Base-by-base conservation (phyloP, 2,329 filamentous ascomycete genomes). In the Aschersonia sp. region DNA sequence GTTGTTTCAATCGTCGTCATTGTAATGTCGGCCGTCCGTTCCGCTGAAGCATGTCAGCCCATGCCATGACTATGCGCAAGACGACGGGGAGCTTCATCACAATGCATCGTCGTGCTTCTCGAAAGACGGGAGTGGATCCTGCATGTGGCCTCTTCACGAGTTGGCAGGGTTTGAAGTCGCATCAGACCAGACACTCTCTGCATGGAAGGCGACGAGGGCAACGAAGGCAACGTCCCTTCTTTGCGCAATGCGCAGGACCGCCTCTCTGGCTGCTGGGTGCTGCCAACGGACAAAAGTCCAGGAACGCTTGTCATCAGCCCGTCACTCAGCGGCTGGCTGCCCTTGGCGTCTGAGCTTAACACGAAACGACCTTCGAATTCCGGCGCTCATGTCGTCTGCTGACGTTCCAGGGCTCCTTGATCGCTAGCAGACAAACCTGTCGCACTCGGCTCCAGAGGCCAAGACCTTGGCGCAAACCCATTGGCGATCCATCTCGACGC, bases 401-500 rank as follows among this genome's bases (percentile, higher is more conserved):
- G 12, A 38, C 32, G 32, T 12, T 12, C 12, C 32, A 38, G 32
- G 12, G 7, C 32, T 12, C 32, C 12, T 12, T 9, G 12, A 38
- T 7, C 2, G 32, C 7, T 38, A 7, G 12, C 7, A 38, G 32
- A 12, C 32, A 12, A 38, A 7, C 12, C 47, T 43, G 47, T 44
- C 47, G 44, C 47, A 30, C 45, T 43, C 30, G 44, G 44, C 47
- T 30, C 38, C 47, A 40, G 44, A 45, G 40, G 44, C 47, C 47
- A 48, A 48, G 47, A 30, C 43, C 38, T 43, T 45, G 44, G 47
- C 47, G 38, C 29, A 28, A 38, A 45, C 4, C 32, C 32, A 38
- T 38, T 7, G 47, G 31, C 45, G 38, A 47, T 47, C 45, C 31
- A 30, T 40, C 20, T 38, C 5, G 43, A 12, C 30, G 32, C 47